Evolutionary conservation across 441 rosid genomes (phyloP), one percentile per base, ranked within the genome.

Genomic region (Flueggea neowawraea): DNA sequence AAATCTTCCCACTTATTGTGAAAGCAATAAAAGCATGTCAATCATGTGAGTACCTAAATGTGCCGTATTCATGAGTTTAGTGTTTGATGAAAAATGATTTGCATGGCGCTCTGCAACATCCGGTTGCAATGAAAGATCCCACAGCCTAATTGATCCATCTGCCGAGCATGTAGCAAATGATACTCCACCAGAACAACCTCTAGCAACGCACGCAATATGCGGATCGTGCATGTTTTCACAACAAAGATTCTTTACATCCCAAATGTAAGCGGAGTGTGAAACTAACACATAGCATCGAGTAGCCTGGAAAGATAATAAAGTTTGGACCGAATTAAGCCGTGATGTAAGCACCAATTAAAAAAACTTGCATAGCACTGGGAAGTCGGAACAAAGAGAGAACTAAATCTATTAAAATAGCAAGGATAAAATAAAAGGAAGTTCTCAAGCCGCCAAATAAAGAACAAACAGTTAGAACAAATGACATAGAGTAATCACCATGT

Each of bases 91-190:
- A 63, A 73, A 71, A 39, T 49, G 53, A 48, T 66, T 77, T 63
- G 65, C 51, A 32, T 61, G 71, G 68, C 69, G 76, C 60, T 78
- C 69, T 61, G 57, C 74, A 6, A 67, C 61, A 66, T 74, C 76
- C 54, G 75, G 73, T 72, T 81, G 86, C 61, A 80, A 67, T 66
- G 74, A 82, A 68, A 91, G 87, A 78, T 89, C 97, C 96, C 97
- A 89, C 67, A 91, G 67, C 77, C 96, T 79, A 55, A 89, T 83
- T 58, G 89, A 81, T 55, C 96, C 96, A 80, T 91, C 97, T 62
- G 89, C 84, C 50, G 96, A 89, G 78, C 96, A 91, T 66, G 95
- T 91, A 51, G 96, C 83, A 75, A 91, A 91, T 47, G 96, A 87
- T 71, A 85, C 78, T 68, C 92, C 95, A 69, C 90, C 92, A 60